Conservation (phyloP, 768 basidiomycete species). For the Porphyrellus cyaneotinctus region DNA sequence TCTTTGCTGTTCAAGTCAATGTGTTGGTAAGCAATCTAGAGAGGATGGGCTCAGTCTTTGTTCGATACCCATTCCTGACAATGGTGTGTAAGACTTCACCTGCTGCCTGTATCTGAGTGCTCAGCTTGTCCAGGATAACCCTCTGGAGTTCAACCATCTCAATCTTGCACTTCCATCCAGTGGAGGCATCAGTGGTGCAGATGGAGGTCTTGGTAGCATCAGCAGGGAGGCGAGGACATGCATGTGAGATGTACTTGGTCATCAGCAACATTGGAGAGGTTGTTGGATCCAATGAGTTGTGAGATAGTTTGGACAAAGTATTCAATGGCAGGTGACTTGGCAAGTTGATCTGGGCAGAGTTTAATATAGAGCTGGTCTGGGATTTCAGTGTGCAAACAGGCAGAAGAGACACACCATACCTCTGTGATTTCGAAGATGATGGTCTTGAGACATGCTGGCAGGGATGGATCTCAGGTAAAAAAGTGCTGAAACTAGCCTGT, state of each 20-base stretch:
- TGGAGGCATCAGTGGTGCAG: too few relatives aligned
- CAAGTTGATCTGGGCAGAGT: constrained; percentile 75
- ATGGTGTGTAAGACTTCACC: too few relatives aligned
- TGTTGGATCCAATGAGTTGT: constrained; percentile 70
- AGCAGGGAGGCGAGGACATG: too few relatives aligned
- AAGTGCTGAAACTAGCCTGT: constrained; percentile 77
- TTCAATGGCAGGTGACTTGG: constrained; percentile 58
- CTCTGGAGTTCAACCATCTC: too few relatives aligned
- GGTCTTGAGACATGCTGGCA: constrained; percentile 89
- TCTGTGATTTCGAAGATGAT: constrained; percentile 88
- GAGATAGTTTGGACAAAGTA: constrained; percentile 87
- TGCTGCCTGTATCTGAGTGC: too few relatives aligned
- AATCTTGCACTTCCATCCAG: too few relatives aligned
- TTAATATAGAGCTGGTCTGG: constrained; percentile 68
- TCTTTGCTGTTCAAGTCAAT: too few relatives aligned
- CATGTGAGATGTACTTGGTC: constrained; percentile 65
- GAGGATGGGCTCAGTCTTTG: too few relatives aligned
- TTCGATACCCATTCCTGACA: too few relatives aligned
- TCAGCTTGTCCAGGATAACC: too few relatives aligned
- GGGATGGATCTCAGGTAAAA: constrained; percentile 78
- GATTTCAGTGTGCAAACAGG: neutral
- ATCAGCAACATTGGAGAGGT: constrained; percentile 64
- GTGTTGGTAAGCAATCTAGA: too few relatives aligned
- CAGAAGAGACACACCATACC: constrained; percentile 37
- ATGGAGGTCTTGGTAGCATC: too few relatives aligned